These are phyloP conservation scores for Tolypocladium inflatum DNA, from an alignment of 2,329 filamentous ascomycete species.

Conservation along the genomic window DNA sequence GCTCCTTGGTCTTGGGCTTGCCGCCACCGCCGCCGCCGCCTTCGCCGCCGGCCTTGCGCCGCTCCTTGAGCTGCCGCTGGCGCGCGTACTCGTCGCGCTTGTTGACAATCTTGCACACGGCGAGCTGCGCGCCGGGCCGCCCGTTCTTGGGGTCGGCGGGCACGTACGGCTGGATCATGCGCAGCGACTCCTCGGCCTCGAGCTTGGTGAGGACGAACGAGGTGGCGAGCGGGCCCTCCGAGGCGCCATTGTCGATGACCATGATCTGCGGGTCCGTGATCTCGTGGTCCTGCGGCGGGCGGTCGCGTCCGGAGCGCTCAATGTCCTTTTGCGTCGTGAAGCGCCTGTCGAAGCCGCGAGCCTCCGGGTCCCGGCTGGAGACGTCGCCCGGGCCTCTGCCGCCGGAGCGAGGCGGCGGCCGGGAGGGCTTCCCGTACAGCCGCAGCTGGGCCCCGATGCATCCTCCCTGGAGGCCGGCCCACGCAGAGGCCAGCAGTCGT, in stretches of 20 bases:
- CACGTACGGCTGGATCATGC: conserved; percentile 29
- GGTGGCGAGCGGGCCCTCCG: conserved; percentile 29
- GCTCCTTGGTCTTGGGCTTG: conserved; percentile 50
- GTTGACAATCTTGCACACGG: conserved; percentile 64
- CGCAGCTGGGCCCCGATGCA: not conserved
- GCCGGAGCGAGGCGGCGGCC: not conserved
- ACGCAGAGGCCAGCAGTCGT: not conserved
- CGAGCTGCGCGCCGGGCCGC: conserved; percentile 20
- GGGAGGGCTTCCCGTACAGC: not conserved
- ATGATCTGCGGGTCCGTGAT: conserved; percentile 33
- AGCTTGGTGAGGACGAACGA: conserved; percentile 29
- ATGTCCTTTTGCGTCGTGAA: conserved; percentile 24
- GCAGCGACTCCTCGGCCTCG: conserved; percentile 27
- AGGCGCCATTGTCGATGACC: conserved; percentile 28
- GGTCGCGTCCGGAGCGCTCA: conserved; percentile 23
- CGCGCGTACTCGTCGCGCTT: conserved; percentile 39
- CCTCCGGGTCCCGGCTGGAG: conserved; percentile 7
- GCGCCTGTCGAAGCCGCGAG: conserved; percentile 19
- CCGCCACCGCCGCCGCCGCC: conserved; percentile 15
- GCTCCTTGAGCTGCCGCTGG: conserved; percentile 31
- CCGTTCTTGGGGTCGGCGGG: conserved; percentile 16
- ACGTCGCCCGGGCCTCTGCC: not conserved
- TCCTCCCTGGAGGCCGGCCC: not conserved
- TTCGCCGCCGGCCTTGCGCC: conserved; percentile 31
- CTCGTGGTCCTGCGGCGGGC: conserved; percentile 32